A percentile compares a stretch with the other conserved stretches of the same genome.
These are phyloP conservation scores for Candida alai DNA, from an alignment of 805 yeast genomes.

Conservation along the genomic window DNA sequence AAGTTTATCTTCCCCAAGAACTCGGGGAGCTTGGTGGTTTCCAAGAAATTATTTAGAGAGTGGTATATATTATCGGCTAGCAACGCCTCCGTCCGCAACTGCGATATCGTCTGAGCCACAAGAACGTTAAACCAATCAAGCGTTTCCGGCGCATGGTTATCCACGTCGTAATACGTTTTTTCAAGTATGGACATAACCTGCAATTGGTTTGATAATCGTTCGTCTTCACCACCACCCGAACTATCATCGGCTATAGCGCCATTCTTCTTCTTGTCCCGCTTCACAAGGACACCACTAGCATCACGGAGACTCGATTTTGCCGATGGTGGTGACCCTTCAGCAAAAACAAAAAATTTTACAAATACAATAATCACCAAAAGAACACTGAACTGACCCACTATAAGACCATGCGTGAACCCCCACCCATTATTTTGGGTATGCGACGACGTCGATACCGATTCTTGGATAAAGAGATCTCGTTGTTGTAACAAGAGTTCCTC, in stretches of 20 bases:
- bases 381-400: slow-evolving; percentile 72
- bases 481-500: slow-evolving; percentile 27
- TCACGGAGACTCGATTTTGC: slow-evolving; percentile 18
- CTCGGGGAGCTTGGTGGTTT: slow-evolving; percentile 65
- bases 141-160: slow-evolving; percentile 82
- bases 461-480: slow-evolving; percentile 19
- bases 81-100: slow-evolving; percentile 85
- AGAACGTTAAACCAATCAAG: slow-evolving; percentile 96
- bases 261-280: slow-evolving; percentile 24
- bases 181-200: slow-evolving; percentile 58
- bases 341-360: slow-evolving; percentile 72
- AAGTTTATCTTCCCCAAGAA: slow-evolving; percentile 74
- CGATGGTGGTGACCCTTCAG: slow-evolving; percentile 53
- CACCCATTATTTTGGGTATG: slow-evolving; percentile 25
- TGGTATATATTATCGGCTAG: slow-evolving; percentile 80
- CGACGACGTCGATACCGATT: slow-evolving; percentile 11
- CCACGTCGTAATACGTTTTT: slow-evolving; percentile 88
- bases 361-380: slow-evolving; percentile 59
- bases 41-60: slow-evolving; percentile 65
- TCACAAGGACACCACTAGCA: slow-evolving; percentile 29
- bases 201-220: slow-evolving; percentile 12
- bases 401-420: slow-evolving; percentile 76
- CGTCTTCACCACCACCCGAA: slow-evolving; percentile 16
- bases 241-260: slow-evolving; percentile 13
- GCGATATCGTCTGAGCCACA: slow-evolving; percentile 85